Conservation (phyloP, 2,329 filamentous ascomycete species). For the Albophoma yamanashiensis region DNA sequence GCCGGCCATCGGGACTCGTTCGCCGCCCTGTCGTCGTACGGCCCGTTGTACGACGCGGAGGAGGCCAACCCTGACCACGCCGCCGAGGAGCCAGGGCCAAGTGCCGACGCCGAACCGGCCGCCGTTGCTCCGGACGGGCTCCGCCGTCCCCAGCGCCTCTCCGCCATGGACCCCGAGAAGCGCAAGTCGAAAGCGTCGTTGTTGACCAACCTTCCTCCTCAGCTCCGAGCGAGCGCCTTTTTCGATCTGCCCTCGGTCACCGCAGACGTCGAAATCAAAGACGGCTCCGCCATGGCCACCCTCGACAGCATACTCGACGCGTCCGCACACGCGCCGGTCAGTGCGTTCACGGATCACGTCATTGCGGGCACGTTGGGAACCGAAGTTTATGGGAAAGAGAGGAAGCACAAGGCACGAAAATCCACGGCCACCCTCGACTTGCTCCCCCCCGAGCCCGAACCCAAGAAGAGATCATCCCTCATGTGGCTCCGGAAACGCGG, state of each 20-base stretch:
- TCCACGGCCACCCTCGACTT: conserved; percentile 14
- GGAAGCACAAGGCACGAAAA: conserved; percentile 32
- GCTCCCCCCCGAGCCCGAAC: conserved; percentile 7
- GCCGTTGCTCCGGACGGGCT: conserved; percentile 12
- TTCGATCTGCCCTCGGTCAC: conserved; percentile 60
- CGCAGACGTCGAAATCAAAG: conserved; percentile 47
- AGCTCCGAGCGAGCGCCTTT: conserved; percentile 81
- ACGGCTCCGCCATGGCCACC: conserved; percentile 77
- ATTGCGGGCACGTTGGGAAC: conserved; percentile 66
- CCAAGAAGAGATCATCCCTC: conserved; percentile 38
- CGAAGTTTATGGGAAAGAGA: conserved; percentile 60
- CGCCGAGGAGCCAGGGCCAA: conserved; percentile 2
- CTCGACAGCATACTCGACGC: conserved; percentile 89
- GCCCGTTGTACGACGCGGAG: conserved; percentile 8
- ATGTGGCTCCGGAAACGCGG: conserved; percentile 34
- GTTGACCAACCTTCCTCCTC: conserved; percentile 52
- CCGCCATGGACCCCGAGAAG: conserved; percentile 18
- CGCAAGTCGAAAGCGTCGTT: conserved; percentile 21
- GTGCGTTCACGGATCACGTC: conserved; percentile 82
- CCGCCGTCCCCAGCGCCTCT: conserved; percentile 22
- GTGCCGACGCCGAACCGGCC: conserved; percentile 5
- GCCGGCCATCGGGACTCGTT: conserved; percentile 25
- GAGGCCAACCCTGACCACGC: conserved; percentile 8
- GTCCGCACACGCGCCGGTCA: conserved; percentile 77
- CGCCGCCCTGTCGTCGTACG: conserved; percentile 18